These are phyloP conservation scores for Volvariella volvacea DNA, from an alignment of 1,284 basidiomycete genomes.

Conservation along the genomic window DNA sequence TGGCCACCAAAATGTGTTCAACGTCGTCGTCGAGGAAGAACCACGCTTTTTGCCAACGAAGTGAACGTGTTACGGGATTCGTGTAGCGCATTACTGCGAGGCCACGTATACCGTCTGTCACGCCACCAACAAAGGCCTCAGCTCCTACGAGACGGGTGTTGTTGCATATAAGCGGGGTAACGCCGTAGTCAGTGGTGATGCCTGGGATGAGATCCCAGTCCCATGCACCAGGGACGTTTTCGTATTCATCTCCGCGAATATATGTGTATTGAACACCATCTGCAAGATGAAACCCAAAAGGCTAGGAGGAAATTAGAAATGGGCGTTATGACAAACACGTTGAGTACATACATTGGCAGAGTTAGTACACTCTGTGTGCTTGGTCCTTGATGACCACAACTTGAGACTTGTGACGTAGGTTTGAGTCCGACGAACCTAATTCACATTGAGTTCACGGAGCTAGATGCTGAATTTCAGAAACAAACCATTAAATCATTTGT, in stretches of 20 bases:
- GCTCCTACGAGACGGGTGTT: constrained; percentile 32
- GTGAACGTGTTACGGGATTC: constrained; percentile 44
- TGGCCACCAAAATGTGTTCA: constrained; percentile 51
- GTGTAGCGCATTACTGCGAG: constrained; percentile 52
- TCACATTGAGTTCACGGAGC: no score
- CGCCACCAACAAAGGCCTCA: constrained; percentile 54
- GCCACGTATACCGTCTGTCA: constrained; percentile 44
- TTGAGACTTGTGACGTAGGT: constrained; percentile 54
- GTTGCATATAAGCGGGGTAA: constrained; percentile 39
- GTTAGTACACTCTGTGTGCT: constrained; percentile 59
- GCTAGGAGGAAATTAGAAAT: constrained; percentile 12
- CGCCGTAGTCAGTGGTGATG: constrained; percentile 54
- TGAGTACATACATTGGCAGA: constrained; percentile 34
- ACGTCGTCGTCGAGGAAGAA: constrained; percentile 60
- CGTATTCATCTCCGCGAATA: constrained; percentile 53
- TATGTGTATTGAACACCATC: constrained; percentile 59
- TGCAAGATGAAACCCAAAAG: constrained; percentile 55
- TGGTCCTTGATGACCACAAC: constrained; percentile 54
- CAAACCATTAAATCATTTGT: constrained; percentile 60
- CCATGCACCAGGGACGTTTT: constrained; percentile 59
- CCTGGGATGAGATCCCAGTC: constrained; percentile 68
- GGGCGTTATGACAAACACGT: background rate
- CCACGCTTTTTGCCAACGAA: constrained; percentile 60
- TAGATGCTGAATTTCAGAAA: no score
- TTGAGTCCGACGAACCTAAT: constrained; percentile 57